Conservation (phyloP, 805 yeast species). For the Kregervanrija delftensis region DNA sequence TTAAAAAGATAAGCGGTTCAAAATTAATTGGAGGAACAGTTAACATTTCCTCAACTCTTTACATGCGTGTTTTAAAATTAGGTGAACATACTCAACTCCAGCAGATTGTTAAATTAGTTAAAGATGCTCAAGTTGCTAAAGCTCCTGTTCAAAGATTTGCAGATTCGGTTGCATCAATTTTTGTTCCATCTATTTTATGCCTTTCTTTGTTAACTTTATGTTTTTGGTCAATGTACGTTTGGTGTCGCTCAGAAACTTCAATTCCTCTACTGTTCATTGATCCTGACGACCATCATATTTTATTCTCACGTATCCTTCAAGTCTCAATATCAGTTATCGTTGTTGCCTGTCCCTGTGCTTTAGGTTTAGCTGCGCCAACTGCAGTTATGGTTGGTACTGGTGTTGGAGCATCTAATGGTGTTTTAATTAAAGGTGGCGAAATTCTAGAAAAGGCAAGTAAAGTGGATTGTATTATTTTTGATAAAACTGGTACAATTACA, state of each 20-base stretch:
- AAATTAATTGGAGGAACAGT: conserved; percentile 84
- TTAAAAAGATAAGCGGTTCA: conserved; percentile 54
- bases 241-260: conserved; percentile 4
- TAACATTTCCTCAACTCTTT: conserved; percentile 70
- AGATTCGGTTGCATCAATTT: conserved; percentile 75
- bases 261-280: conserved; percentile 25
- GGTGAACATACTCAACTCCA: conserved; percentile 84
- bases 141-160: conserved; percentile 92
- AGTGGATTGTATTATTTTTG: conserved; percentile 68
- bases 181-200: conserved; percentile 68
- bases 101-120: conserved; percentile 79
- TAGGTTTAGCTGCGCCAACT: conserved; percentile 96
- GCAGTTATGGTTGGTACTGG: conserved; percentile 99
- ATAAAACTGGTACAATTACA: conserved; percentile 94
- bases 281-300: conserved; percentile 13
- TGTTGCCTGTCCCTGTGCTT: conserved; percentile 98
- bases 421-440: conserved; percentile 89
- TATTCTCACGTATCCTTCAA: conserved; percentile 37
- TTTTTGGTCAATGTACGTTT: conserved; percentile 45
- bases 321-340: conserved; percentile 88
- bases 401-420: conserved; percentile 84
- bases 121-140: conserved; percentile 78
- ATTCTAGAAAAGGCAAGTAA: conserved; percentile 67
- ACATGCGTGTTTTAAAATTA: conserved; percentile 58
- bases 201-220: conserved; percentile 63